Conservation (phyloP, 192 early-diverging fungal genomes). For the Coemansia sp. region DNA sequence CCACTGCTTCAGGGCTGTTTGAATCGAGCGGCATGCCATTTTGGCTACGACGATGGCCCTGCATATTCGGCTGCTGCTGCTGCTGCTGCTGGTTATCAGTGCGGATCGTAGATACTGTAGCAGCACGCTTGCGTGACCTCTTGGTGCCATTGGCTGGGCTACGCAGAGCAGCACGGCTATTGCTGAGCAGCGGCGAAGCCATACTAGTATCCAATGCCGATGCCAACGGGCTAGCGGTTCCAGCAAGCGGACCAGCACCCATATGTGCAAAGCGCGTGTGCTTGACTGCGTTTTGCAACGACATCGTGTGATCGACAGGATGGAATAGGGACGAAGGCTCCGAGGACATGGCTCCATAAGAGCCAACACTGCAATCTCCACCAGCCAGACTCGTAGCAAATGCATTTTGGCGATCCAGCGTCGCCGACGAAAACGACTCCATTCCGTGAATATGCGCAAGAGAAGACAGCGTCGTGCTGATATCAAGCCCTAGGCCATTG, state of each 20-base stretch:
- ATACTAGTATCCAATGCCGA: constrained; percentile 2
- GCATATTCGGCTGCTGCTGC: not conserved
- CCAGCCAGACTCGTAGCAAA: constrained; percentile 3
- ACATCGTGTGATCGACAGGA: constrained; percentile 5
- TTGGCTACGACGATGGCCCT: constrained; percentile 6
- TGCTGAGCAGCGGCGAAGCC: constrained; percentile 3
- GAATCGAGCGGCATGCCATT: not conserved
- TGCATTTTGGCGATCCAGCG: constrained; percentile 14
- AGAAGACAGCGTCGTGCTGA: constrained; percentile 27
- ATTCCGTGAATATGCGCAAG: constrained; percentile 34
- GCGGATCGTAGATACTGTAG: constrained; percentile 32
- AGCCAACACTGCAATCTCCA: not conserved
- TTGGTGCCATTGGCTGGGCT: constrained; percentile 20
- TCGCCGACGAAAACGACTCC: constrained; percentile 24
- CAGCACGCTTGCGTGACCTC: constrained; percentile 45
- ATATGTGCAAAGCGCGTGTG: constrained; percentile 15
- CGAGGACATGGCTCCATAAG: constrained; percentile 15
- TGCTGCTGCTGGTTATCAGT: constrained; percentile 10
- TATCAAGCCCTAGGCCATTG: constrained; percentile 25
- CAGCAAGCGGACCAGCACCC: not conserved
- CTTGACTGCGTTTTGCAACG: constrained; percentile 9
- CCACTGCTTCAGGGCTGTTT: too few relatives aligned
- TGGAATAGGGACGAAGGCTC: constrained; percentile 14
- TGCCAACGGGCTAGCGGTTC: constrained; percentile 1
- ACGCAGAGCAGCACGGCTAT: constrained; percentile 5